phyloP scores from a whole-genome alignment of 73 alveolate genomes.

The Tetrahymena borealis region DNA sequence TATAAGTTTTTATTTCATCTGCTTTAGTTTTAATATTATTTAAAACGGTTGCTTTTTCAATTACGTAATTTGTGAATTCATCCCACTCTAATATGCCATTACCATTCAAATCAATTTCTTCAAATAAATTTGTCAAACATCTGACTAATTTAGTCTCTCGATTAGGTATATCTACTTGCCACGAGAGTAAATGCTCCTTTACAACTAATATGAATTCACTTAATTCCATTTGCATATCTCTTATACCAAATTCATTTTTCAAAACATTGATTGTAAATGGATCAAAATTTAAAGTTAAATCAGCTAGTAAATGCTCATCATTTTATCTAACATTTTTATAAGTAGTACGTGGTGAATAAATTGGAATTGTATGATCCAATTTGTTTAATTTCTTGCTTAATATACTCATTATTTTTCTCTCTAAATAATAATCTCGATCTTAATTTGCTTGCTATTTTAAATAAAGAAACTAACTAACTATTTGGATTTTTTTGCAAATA shows the following conservation, averaged over 20 bases:
- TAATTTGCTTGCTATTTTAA: too few relatives aligned
- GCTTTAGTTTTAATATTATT: conserved; percentile 52
- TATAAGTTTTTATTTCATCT: conserved; percentile 61
- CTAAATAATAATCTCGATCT: too few relatives aligned
- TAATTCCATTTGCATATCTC: conserved; percentile 43
- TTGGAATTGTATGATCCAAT: conserved; percentile 33
- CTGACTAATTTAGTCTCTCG: conserved; percentile 56
- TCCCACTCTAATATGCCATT: conserved; percentile 73
- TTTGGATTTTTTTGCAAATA: too few relatives aligned
- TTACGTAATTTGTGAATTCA: conserved; percentile 69
- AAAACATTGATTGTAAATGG: conserved; percentile 72
- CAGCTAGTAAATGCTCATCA: conserved; percentile 48
- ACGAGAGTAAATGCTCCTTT: conserved; percentile 59
- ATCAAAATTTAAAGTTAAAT: conserved; percentile 69
- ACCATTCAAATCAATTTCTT: conserved; percentile 69
- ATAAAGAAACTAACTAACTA: too few relatives aligned
- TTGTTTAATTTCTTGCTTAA: conserved; percentile 16
- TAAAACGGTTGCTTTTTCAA: conserved; percentile 67
- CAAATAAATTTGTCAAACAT: conserved; percentile 34
- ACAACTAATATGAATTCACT: conserved; percentile 56
- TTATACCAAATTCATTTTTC: conserved; percentile 55
- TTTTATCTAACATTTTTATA: conserved; percentile 27
- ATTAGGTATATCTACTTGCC: conserved; percentile 63
- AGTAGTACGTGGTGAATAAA: conserved; percentile 38
- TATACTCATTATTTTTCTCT: not conserved